phyloP scores from a whole-genome alignment of 2,329 filamentous ascomycete species.

The Byssochlamys sp. region DNA sequence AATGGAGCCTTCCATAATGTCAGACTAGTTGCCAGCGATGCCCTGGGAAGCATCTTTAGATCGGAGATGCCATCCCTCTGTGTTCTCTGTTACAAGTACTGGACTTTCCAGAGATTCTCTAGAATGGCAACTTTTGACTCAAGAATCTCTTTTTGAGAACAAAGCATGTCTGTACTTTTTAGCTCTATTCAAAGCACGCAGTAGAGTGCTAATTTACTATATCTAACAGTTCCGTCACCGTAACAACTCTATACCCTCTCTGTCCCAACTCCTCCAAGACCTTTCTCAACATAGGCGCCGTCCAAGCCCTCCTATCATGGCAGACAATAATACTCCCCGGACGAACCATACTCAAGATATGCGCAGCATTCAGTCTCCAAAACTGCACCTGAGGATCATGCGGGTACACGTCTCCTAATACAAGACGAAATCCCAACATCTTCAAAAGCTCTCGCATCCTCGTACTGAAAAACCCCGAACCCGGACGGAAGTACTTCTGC shows the following conservation, averaged over 20 bases:
- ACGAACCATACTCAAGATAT: conserved; percentile 69
- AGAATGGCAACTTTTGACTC: background rate
- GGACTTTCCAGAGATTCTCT: no score
- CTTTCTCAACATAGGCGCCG: conserved; percentile 62
- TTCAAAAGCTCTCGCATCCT: conserved; percentile 55
- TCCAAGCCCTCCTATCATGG: conserved; percentile 78
- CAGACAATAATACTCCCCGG: conserved; percentile 75
- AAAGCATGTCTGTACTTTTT: background rate
- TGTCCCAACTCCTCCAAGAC: conserved; percentile 63
- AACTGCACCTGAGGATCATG: conserved; percentile 78
- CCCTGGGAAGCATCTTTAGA: background rate
- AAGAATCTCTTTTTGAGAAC: background rate
- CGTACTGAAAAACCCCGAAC: conserved; percentile 70
- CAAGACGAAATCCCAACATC: conserved; percentile 57
- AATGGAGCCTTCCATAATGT: no score
- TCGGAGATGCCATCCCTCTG: background rate
- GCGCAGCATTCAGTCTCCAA: conserved; percentile 60
- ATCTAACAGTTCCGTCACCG: conserved; percentile 56
- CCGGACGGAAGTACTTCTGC: conserved; percentile 67
- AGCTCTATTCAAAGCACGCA: background rate
- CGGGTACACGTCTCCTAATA: conserved; percentile 78
- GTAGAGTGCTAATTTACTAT: background rate
- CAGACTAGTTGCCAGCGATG: no score
- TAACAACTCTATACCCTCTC: conserved; percentile 62
- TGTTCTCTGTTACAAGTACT: background rate